Evolutionary conservation across 345 rosid genomes (phyloP).

Genomic region (Brassica napus): DNA sequence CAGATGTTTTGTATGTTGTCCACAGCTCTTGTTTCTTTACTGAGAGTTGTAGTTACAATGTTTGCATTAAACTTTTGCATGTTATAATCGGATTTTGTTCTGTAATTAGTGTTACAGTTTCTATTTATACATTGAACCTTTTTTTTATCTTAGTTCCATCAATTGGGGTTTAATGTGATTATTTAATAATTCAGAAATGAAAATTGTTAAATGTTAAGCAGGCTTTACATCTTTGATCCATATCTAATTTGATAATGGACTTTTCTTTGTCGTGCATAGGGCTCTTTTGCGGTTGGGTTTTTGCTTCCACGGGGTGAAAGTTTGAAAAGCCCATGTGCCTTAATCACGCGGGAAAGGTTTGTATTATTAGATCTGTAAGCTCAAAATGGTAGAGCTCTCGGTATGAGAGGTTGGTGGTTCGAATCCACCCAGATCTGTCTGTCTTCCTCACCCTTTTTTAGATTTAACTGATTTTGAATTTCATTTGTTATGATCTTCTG

Average conservation of each 20-base stretch:
- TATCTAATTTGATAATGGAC: neutral
- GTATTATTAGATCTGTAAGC: slow-evolving; percentile 51
- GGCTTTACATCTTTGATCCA: neutral
- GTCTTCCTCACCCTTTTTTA: neutral
- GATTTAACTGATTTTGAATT: neutral
- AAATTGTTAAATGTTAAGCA: neutral
- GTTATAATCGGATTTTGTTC: neutral
- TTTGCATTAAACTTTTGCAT: neutral
- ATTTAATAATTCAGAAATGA: neutral
- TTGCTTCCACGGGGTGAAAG: neutral
- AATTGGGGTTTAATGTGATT: neutral
- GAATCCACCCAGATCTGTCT: slow-evolving; percentile 50
- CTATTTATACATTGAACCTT: neutral
- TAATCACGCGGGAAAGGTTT: neutral
- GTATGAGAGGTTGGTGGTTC: slow-evolving; percentile 46
- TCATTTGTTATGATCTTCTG: neutral
- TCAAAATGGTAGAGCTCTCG: slow-evolving; percentile 63
- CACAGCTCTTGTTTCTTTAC: neutral
- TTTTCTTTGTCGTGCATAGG: neutral
- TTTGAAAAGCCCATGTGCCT: neutral
- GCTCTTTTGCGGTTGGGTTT: neutral
- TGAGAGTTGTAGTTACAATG: neutral
- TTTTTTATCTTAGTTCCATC: neutral
- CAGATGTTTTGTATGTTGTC: neutral
- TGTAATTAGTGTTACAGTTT: neutral